phyloP scores from a whole-genome alignment of 257 asterid species.

The Gentiana macrophylla region DNA sequence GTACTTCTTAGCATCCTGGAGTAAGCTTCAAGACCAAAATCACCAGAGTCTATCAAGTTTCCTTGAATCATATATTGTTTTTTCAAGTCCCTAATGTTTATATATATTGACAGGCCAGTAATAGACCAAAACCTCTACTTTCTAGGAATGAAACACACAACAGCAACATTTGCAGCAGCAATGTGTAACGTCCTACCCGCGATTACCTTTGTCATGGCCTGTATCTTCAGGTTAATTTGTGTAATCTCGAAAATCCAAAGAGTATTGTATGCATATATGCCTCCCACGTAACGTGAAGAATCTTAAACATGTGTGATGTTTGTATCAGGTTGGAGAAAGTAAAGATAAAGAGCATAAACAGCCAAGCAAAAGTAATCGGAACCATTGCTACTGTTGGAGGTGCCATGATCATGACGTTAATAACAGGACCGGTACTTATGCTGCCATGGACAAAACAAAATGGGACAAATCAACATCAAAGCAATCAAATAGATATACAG shows the following conservation, averaged over 20 bases:
- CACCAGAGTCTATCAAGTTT: background rate
- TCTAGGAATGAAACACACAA: slow-evolving; percentile 89
- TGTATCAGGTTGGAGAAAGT: slow-evolving; percentile 67
- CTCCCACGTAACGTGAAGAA: too few species aligned
- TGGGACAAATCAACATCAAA: slow-evolving; percentile 17
- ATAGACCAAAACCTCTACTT: slow-evolving; percentile 89
- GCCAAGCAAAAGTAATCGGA: slow-evolving; percentile 91
- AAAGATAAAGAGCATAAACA: slow-evolving; percentile 50
- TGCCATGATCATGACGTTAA: slow-evolving; percentile 92
- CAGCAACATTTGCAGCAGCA: slow-evolving; percentile 99
- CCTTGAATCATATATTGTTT: background rate
- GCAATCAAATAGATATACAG: slow-evolving; percentile 29
- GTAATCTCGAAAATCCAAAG: background rate
- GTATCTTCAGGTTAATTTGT: slow-evolving; percentile 49
- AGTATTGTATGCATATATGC: background rate
- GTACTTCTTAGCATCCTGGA: slow-evolving; percentile 58
- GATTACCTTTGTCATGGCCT: slow-evolving; percentile 81
- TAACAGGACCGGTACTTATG: slow-evolving; percentile 52
- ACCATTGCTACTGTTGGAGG: slow-evolving; percentile 80
- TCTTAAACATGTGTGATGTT: too few species aligned
- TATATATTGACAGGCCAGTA: slow-evolving; percentile 55
- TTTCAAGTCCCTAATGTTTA: slow-evolving; percentile 2
- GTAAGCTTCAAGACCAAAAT: slow-evolving; percentile 32
- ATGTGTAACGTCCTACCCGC: slow-evolving; percentile 95
- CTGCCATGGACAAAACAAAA: slow-evolving; percentile 60